Percentiles rank a stretch among this genome's conserved stretches.
phyloP scores from a whole-genome alignment of 2,329 filamentous ascomycete species.

The Drechslerella stenobrocha region DNA sequence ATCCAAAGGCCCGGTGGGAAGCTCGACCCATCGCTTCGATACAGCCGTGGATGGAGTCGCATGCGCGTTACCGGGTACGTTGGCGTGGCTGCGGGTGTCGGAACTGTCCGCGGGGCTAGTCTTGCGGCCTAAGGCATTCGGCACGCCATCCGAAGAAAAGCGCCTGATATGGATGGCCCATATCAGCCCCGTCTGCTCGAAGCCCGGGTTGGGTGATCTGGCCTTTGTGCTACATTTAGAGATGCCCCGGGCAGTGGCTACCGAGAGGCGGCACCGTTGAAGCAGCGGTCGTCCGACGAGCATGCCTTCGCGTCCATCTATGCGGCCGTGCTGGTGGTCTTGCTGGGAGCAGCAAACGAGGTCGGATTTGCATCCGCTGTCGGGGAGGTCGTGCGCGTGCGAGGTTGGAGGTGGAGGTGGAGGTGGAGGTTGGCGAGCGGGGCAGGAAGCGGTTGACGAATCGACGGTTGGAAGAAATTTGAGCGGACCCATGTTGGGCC shows the following conservation, averaged over 20 bases:
- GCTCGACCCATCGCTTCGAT: not conserved
- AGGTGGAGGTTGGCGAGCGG: not conserved
- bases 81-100: not conserved
- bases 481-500: not conserved
- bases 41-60: not conserved
- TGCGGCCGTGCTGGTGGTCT: slow-evolving; percentile 4
- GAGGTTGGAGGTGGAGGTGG: no score
- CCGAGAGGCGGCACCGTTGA: slow-evolving; percentile 33
- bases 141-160: slow-evolving; percentile 19
- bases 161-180: not conserved
- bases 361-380: not conserved
- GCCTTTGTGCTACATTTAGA: not conserved
- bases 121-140: slow-evolving; percentile 2
- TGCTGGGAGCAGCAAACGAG: not conserved
- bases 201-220: not conserved
- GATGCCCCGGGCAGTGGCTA: not conserved
- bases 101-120: not conserved
- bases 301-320: slow-evolving; percentile 47
- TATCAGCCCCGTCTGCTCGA: not conserved
- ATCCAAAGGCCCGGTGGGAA: slow-evolving; percentile 20
- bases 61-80: not conserved
- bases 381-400: no score
- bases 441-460: not conserved
- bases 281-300: slow-evolving; percentile 48
- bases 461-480: not conserved